These are phyloP conservation scores for Exophiala xenobiotica DNA, from an alignment of 2,329 filamentous ascomycete species.

Conservation along the genomic window DNA sequence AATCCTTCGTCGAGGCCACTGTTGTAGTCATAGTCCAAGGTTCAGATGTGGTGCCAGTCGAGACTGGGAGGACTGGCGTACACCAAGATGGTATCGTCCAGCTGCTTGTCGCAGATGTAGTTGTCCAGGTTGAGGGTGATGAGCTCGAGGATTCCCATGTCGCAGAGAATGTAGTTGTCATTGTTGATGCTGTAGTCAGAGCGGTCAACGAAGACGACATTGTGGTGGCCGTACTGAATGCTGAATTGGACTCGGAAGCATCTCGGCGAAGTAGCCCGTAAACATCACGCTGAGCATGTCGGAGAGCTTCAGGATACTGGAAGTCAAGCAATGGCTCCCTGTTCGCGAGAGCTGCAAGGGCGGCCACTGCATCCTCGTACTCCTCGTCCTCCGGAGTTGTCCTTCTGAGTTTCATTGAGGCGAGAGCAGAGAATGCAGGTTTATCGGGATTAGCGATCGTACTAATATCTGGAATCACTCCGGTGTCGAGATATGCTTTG, in stretches of 20 bases:
- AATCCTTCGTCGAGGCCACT: neutral
- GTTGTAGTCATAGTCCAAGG: neutral
- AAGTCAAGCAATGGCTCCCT: neutral
- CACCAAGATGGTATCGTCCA: neutral
- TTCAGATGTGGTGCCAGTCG: neutral
- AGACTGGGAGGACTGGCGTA: neutral
- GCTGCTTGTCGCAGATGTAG: neutral
- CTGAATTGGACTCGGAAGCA: neutral
- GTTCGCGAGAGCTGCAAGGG: neutral
- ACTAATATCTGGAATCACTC: conserved; percentile 35
- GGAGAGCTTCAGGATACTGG: conserved; percentile 4
- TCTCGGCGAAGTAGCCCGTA: neutral
- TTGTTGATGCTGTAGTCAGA: neutral
- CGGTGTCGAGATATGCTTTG: conserved; percentile 36
- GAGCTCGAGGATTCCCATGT: neutral
- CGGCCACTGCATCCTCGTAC: neutral
- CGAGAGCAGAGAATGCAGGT: neutral
- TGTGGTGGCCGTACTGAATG: too few species aligned
- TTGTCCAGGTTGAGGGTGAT: neutral
- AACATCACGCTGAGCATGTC: conserved; percentile 1
- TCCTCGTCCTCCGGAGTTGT: conserved; percentile 1
- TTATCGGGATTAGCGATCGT: conserved; percentile 34
- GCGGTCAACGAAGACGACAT: too few species aligned
- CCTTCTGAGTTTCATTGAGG: neutral
- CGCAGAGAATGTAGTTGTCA: neutral